Evolutionary conservation across 108 stramenopile species (phyloP), one percentile per base, ranked within the genome.

Genomic region (Cyclotella choctawhatcheeana): DNA sequence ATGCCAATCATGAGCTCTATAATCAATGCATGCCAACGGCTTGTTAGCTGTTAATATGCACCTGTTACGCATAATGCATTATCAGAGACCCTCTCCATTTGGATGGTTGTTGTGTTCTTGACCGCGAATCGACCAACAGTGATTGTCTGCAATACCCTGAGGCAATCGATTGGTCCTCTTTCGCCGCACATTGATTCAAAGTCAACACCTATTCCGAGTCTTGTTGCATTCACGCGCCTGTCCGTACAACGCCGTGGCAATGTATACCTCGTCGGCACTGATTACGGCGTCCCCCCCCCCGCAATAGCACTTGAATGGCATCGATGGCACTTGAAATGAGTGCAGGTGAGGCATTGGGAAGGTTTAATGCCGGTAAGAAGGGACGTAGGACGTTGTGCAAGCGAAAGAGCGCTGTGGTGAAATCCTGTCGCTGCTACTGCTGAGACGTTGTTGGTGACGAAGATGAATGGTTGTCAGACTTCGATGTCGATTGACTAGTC

Each of bases 271-370:
- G 74, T 95, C 94, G 1, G 77, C 82, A 0, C 85, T 79, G 65
- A 83, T 82, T n/a, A 95, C 86, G 6, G 94, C 94, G 76, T 95
- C 81, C 44, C 91, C n/a, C n/a, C n/a, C n/a, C 91, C 58, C 86
- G 72, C 63, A 95, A 72, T 44, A 95, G 67, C 0, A 76, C 66
- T 60, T 86, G 81, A 63, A 95, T 90, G 24, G 83, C 82, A 14
- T 88, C 84, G 43, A 95, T 77, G 18, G 85, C 86, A 18, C 89
- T 86, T 7, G 83, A 76, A 56, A 91, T 54, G 61, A 95, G 58
- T 26, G 79, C 65, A 3, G 75, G 63, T 4, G 82, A 78, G 5
- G 89, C 91, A 74, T 92, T 88, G 69, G 94, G 86, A 79, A 91
- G 88, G 67, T 89, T 91, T 4, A 88, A 79, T 1, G 91, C 90